Base-by-base conservation (phyloP, 768 basidiomycete species). In the Termitomyces sp. region DNA sequence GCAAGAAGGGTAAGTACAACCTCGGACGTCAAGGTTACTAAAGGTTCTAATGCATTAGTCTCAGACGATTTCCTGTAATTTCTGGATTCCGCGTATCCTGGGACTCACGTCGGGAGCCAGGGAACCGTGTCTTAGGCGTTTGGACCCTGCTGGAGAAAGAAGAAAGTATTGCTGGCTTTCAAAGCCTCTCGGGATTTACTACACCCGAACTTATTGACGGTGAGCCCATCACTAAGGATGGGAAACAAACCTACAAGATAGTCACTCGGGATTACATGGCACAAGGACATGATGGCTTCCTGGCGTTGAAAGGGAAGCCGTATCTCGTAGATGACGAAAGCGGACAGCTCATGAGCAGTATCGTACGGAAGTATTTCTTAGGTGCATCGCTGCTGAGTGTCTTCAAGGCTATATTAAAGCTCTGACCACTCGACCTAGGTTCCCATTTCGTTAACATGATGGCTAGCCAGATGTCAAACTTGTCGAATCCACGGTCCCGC, bases 241-340 rank as follows among this genome's bases (percentile, higher is more conserved):
- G 75, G 49, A 86, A 84, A 2, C 78, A 80, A 66, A 86, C 76
- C 62, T 96, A 94, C 73, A 87, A 80, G 52, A 81, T 97, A 36
- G 87, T 96, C 38, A 94, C 92, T n/a, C 78, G 93, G 67, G 83
- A 93, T 59, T 97, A 96, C 67, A 82, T 96, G 88, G 86, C 88
- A 2, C 76, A 85, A 64, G 92, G 91, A 0, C 91, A 93, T 65
- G 94, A 96, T 67, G 94, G 94, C 0, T 97, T 86, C 72, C 73
- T 75, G 0, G 80, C 87, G 2, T 77, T 96, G 37, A 85, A 84
- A 64, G 86, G 83, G 20, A 79, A 84, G 25, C 79, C 79, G 60
- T 86, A 86, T 66, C 81, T 96, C 45, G 80, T 96, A 31, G 92
- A 95, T 67, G 88, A 93, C 60, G 94, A 97, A 72, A 81, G 82